Conservation (phyloP, 352 stramenopile genomes). For the Phytophthora palmivora region DNA sequence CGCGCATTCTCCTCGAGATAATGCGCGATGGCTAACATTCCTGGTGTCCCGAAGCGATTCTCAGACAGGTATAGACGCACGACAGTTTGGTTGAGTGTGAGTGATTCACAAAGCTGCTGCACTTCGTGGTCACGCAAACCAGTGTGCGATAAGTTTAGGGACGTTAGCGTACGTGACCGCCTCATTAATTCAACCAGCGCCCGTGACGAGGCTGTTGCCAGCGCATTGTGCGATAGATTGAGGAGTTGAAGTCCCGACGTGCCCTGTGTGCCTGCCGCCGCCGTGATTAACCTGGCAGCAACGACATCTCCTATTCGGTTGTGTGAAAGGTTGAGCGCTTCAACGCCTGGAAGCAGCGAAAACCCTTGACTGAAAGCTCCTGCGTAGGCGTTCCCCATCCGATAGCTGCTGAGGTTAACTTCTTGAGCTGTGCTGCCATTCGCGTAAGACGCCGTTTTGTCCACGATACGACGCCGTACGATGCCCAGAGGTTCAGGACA, state of each 20-base stretch:
- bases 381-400: conserved; percentile 71
- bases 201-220: conserved; percentile 45
- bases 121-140: conserved; percentile 67
- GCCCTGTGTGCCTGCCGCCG: conserved; percentile 22
- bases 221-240: conserved; percentile 70
- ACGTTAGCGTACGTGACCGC: conserved; percentile 56
- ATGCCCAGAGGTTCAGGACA: conserved; percentile 75
- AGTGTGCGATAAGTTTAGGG: conserved; percentile 77
- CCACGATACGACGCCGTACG: conserved; percentile 54
- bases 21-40: conserved; percentile 70
- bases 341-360: conserved; percentile 65
- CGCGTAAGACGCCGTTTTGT: conserved; percentile 55
- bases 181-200: conserved; percentile 53
- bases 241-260: conserved; percentile 54
- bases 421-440: conserved; percentile 58
- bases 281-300: conserved; percentile 57
- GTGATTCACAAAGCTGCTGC: conserved; percentile 70
- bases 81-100: conserved; percentile 76
- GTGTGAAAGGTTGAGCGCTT: conserved; percentile 71
- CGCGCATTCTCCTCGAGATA: conserved; percentile 80
- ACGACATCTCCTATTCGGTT: conserved; percentile 76
- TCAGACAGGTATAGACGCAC: conserved; percentile 73
- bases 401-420: conserved; percentile 76
- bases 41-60: conserved; percentile 67
- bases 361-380: conserved; percentile 69